phyloP scores from a whole-genome alignment of 1,284 basidiomycete genomes.

The Trametes polyzona region DNA sequence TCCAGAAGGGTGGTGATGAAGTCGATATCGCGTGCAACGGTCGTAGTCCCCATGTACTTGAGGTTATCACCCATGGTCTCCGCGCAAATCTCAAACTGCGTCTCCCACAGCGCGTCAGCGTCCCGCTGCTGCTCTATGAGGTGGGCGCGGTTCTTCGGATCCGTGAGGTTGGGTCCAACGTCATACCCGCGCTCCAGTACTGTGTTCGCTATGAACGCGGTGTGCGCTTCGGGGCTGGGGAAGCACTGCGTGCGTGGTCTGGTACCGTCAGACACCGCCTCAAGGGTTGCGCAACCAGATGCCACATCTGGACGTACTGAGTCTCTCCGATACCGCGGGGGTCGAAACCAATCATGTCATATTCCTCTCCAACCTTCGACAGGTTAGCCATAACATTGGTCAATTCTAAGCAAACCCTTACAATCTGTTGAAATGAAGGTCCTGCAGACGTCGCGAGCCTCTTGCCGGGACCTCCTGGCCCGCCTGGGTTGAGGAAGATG shows the following conservation, averaged over 20 bases:
- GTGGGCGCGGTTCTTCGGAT: conserved; percentile 29
- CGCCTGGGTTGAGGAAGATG: conserved; percentile 32
- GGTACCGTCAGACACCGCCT: too few species aligned
- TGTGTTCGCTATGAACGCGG: conserved; percentile 40
- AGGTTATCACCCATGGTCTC: conserved; percentile 44
- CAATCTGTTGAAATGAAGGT: conserved; percentile 18
- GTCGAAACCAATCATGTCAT: conserved; percentile 48
- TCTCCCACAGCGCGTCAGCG: conserved; percentile 38
- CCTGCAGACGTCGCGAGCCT: conserved; percentile 17
- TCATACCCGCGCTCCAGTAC: conserved; percentile 41
- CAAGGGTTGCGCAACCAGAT: too few species aligned
- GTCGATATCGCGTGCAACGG: conserved; percentile 48
- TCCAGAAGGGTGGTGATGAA: conserved; percentile 43
- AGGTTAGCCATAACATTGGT: neutral
- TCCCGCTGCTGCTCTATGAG: conserved; percentile 39
- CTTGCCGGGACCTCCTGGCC: conserved; percentile 28
- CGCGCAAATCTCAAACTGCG: conserved; percentile 40
- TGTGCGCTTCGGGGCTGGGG: conserved; percentile 25
- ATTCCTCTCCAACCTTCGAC: conserved; percentile 37
- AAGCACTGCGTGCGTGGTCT: conserved; percentile 45
- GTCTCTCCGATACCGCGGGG: conserved; percentile 46
- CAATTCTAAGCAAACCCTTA: neutral
- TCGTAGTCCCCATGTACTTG: conserved; percentile 47
- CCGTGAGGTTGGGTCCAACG: conserved; percentile 36
- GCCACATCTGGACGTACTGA: conserved; percentile 28